Percentiles rank a stretch among this genome's conserved stretches.
These are phyloP conservation scores for Boletus rubescentipes DNA, from an alignment of 768 basidiomycete genomes.

Conservation along the genomic window DNA sequence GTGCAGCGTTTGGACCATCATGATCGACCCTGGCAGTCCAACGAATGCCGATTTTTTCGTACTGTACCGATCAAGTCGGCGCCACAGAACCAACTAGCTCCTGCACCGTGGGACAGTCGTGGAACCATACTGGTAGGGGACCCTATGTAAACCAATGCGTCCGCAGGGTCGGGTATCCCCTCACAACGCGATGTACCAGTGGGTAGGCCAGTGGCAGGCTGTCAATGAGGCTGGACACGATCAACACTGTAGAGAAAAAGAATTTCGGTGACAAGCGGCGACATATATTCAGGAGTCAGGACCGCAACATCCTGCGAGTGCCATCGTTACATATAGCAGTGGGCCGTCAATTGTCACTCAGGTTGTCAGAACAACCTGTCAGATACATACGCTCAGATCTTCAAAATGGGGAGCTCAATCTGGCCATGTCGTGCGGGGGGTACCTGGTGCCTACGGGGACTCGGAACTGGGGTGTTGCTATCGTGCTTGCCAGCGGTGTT, in stretches of 20 bases:
- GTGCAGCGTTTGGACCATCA: neutral
- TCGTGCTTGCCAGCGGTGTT: neutral
- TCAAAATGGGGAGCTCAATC: neutral
- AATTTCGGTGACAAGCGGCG: neutral
- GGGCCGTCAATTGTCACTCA: neutral
- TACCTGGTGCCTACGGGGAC: conserved; percentile 1
- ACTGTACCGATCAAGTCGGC: neutral
- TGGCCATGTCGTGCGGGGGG: neutral
- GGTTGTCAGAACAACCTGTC: neutral
- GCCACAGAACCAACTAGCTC: conserved; percentile 7
- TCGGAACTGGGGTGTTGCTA: neutral
- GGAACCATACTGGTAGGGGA: no score
- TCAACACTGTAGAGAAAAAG: neutral
- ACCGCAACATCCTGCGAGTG: neutral
- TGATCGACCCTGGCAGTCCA: conserved; percentile 4
- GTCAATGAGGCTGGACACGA: no score
- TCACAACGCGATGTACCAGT: no score
- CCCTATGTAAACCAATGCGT: neutral
- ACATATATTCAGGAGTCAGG: neutral
- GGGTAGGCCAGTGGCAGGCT: no score
- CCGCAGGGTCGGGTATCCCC: neutral
- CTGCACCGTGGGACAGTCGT: no score
- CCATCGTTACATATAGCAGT: neutral
- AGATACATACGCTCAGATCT: neutral
- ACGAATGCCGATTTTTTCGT: neutral